These are phyloP conservation scores for Caryocar brasiliense DNA, from an alignment of 441 rosid genomes.

Conservation along the genomic window DNA sequence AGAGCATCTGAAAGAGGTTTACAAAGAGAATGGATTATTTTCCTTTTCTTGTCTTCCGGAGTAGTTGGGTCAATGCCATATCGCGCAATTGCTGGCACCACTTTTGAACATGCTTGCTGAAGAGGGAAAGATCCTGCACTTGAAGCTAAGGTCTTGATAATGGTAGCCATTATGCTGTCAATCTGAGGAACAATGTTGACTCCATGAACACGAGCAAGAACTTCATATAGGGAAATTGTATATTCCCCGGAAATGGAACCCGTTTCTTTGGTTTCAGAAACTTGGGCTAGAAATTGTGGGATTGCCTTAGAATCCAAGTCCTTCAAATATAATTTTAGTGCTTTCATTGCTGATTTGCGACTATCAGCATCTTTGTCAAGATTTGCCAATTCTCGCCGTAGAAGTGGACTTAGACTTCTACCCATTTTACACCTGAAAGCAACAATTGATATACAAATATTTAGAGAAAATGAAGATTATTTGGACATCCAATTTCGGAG, in stretches of 20 bases:
- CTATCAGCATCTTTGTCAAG: slow-evolving; percentile 88
- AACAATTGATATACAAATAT: neutral
- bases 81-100: slow-evolving; percentile 88
- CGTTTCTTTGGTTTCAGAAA: slow-evolving; percentile 86
- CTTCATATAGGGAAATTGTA: slow-evolving; percentile 91
- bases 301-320: slow-evolving; percentile 85
- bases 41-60: slow-evolving; percentile 58
- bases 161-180: slow-evolving; percentile 66
- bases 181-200: slow-evolving; percentile 78
- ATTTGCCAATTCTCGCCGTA: slow-evolving; percentile 70
- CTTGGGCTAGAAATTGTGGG: slow-evolving; percentile 79
- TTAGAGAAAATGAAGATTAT: neutral
- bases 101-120: slow-evolving; percentile 96
- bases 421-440: slow-evolving; percentile 48
- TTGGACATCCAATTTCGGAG: too few relatives aligned
- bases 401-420: slow-evolving; percentile 59
- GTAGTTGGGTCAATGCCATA: slow-evolving; percentile 86
- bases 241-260: slow-evolving; percentile 79
- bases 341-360: slow-evolving; percentile 87
- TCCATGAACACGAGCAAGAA: slow-evolving; percentile 94
- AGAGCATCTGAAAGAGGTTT: slow-evolving; percentile 81
- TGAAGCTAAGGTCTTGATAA: slow-evolving; percentile 69
- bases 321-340: slow-evolving; percentile 76
- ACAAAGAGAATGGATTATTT: slow-evolving; percentile 70
- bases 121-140: slow-evolving; percentile 85